Evolutionary conservation across 2,329 filamentous ascomycete species (phyloP).

Genomic region (Fusarium paranaense): DNA sequence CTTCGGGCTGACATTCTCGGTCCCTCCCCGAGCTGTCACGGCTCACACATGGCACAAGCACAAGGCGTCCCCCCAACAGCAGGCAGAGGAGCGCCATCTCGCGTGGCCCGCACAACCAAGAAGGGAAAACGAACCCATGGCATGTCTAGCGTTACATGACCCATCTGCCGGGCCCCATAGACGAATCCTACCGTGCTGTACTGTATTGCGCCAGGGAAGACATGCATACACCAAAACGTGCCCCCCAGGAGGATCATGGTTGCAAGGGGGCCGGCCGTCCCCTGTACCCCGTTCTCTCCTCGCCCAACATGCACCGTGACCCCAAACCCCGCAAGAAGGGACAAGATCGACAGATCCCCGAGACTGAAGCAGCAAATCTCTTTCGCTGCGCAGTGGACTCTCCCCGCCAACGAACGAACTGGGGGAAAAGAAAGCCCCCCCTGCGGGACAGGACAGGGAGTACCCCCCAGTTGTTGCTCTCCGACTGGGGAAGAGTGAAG

Average conservation of each 20-base stretch:
- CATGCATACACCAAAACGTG: not conserved
- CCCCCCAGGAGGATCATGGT: not conserved
- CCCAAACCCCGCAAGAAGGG: slow-evolving; percentile 20
- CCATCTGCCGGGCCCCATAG: slow-evolving; percentile 36
- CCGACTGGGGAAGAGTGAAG: not conserved
- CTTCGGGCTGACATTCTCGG: not conserved
- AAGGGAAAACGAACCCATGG: slow-evolving; percentile 10
- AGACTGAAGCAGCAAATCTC: slow-evolving; percentile 8
- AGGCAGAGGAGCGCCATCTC: slow-evolving; percentile 39
- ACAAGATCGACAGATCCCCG: slow-evolving; percentile 32
- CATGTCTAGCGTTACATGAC: slow-evolving; percentile 40
- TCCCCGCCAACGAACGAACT: not conserved
- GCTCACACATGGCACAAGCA: slow-evolving; percentile 36
- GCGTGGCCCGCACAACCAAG: slow-evolving; percentile 42
- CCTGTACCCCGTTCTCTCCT: not conserved
- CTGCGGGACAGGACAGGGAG: slow-evolving; percentile 16
- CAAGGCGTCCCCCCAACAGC: slow-evolving; percentile 15
- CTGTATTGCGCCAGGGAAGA: not conserved
- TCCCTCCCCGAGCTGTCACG: slow-evolving; percentile 12
- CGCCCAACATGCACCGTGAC: slow-evolving; percentile 10
- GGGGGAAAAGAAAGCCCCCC: not conserved
- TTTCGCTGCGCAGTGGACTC: not conserved
- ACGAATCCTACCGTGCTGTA: not conserved
- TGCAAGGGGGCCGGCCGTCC: slow-evolving; percentile 27
- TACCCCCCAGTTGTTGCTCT: not conserved